These are phyloP conservation scores for Aspergillus niger DNA, from an alignment of 2,329 filamentous ascomycete genomes.

Conservation along the genomic window DNA sequence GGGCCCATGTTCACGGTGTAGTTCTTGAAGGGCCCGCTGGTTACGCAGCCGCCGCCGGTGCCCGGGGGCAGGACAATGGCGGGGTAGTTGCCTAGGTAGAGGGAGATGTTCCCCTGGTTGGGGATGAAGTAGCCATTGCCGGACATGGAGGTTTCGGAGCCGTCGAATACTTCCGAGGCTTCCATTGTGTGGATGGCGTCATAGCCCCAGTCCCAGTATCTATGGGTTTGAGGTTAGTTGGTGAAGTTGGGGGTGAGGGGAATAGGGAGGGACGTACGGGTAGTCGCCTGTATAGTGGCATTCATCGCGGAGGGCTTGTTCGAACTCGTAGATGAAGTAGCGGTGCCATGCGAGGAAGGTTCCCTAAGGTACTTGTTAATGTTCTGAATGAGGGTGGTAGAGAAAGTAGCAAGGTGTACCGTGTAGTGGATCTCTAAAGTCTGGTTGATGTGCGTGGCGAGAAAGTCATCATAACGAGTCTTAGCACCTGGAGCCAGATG, in stretches of 20 bases:
- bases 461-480: conserved; percentile 54
- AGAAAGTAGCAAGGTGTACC: conserved; percentile 13
- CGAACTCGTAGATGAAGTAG: conserved; percentile 35
- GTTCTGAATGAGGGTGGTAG: too few species aligned
- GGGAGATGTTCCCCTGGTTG: conserved; percentile 25
- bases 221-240: conserved; percentile 24
- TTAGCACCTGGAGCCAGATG: background rate
- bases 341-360: conserved; percentile 39
- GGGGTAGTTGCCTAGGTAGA: conserved; percentile 11
- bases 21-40: conserved; percentile 19
- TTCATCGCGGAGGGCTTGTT: conserved; percentile 35
- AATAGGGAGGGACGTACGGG: conserved; percentile 20
- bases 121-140: conserved; percentile 47
- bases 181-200: conserved; percentile 37
- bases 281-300: conserved; percentile 43
- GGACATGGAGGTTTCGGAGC: conserved; percentile 49
- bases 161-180: conserved; percentile 53
- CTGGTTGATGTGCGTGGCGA: conserved; percentile 53
- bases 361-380: background rate
- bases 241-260: conserved; percentile 1
- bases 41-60: conserved; percentile 18
- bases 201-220: conserved; percentile 53
- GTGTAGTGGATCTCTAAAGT: conserved; percentile 48
- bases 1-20: conserved; percentile 16
- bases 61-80: background rate